Percentiles rank a stretch among this genome's conserved stretches.
These are phyloP conservation scores for Colletotrichum cuscutae DNA, from an alignment of 2,329 filamentous ascomycete species.

Conservation along the genomic window DNA sequence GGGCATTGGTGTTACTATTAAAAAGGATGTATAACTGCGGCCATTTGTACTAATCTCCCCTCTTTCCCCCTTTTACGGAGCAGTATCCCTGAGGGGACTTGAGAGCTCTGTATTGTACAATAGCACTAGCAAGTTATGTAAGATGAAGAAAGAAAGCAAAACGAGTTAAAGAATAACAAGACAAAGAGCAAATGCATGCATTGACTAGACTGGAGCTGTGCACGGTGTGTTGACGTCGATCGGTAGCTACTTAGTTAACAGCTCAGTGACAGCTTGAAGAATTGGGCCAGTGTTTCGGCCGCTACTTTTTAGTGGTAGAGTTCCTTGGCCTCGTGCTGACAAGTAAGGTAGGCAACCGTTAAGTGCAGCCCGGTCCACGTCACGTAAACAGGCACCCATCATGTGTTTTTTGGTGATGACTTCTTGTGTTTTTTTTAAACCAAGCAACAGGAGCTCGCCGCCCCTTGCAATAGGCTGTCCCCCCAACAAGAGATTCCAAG, in stretches of 20 bases:
- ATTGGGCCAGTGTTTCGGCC: background rate
- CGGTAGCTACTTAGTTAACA: background rate
- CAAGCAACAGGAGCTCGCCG: background rate
- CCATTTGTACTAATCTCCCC: slow-evolving; percentile 40
- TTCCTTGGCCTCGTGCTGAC: slow-evolving; percentile 1
- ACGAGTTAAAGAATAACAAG: slow-evolving; percentile 19
- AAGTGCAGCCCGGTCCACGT: background rate
- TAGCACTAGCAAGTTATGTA: slow-evolving; percentile 36
- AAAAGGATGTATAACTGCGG: slow-evolving; percentile 48
- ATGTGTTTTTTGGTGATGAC: background rate
- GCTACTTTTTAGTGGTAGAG: background rate
- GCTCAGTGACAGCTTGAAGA: background rate
- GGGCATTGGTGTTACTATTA: slow-evolving; percentile 60
- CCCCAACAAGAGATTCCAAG: background rate
- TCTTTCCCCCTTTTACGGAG: slow-evolving; percentile 26
- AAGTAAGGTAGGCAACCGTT: background rate
- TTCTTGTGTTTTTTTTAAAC: background rate
- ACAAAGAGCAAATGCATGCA: background rate
- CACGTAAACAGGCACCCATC: background rate
- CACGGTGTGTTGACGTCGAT: slow-evolving; percentile 7
- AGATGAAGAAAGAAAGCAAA: slow-evolving; percentile 30
- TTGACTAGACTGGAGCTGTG: slow-evolving; percentile 3
- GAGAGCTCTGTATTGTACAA: slow-evolving; percentile 36
- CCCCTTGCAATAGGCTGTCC: background rate
- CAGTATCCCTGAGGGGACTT: slow-evolving; percentile 34